Conservation (phyloP, 2,329 filamentous ascomycete genomes). For the Fusarium continuum region DNA sequence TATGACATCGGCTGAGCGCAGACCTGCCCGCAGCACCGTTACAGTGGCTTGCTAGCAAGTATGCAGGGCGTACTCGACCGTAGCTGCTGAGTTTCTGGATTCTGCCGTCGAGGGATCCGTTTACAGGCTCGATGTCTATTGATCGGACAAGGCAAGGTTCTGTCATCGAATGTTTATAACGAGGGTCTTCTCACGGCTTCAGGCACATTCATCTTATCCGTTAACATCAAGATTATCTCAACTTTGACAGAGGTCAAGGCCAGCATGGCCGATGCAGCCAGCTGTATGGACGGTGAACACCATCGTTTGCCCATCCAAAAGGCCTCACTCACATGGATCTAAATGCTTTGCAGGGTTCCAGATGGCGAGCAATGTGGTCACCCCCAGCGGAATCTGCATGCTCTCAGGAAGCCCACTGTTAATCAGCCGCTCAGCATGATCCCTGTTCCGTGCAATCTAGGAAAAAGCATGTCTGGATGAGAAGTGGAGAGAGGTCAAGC, state of each 20-base stretch:
- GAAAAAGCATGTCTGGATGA: slow-evolving; percentile 26
- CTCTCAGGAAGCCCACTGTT: slow-evolving; percentile 26
- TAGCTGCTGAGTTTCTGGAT: background rate
- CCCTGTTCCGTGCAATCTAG: slow-evolving; percentile 30
- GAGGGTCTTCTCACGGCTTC: background rate
- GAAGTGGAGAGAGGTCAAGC: slow-evolving; percentile 18
- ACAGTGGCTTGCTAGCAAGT: slow-evolving; percentile 10
- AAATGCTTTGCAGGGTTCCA: slow-evolving; percentile 12
- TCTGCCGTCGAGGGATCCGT: background rate
- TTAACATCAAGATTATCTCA: background rate
- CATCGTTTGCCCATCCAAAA: background rate
- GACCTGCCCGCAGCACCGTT: slow-evolving; percentile 30
- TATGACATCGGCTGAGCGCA: slow-evolving; percentile 38
- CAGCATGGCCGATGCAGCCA: background rate
- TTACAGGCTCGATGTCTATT: background rate
- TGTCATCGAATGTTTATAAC: slow-evolving; percentile 7
- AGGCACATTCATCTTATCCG: background rate
- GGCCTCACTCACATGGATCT: slow-evolving; percentile 4
- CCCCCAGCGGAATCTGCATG: slow-evolving; percentile 20
- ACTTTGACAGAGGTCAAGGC: background rate
- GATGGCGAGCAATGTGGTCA: slow-evolving; percentile 2
- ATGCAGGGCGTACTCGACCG: background rate
- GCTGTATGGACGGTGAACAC: background rate
- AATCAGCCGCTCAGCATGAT: slow-evolving; percentile 36
- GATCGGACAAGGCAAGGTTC: slow-evolving; percentile 9